Conservation (phyloP, 129 eudicot genomes). For the Saussurea involucrata region DNA sequence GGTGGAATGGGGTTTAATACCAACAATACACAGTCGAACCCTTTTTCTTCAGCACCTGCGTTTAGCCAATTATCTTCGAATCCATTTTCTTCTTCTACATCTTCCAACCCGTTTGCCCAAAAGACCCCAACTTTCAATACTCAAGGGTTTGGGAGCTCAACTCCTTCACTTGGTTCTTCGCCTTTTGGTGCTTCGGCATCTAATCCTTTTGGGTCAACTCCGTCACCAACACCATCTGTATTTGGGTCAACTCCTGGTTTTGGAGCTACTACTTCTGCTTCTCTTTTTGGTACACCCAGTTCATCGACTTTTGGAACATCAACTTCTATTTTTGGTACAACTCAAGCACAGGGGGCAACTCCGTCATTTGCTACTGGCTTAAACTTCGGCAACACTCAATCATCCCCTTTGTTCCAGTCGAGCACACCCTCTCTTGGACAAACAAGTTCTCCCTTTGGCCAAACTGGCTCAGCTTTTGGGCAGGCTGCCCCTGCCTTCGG, state of each 20-base stretch:
- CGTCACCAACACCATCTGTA: slow-evolving; percentile 56
- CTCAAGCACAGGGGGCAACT: slow-evolving; percentile 56
- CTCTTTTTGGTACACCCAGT: slow-evolving; percentile 58
- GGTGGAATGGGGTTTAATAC: slow-evolving; percentile 54
- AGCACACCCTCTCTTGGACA: slow-evolving; percentile 73
- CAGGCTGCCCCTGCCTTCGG: slow-evolving; percentile 58
- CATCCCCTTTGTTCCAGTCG: slow-evolving; percentile 81
- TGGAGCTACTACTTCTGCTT: slow-evolving; percentile 47
- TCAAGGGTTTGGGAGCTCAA: slow-evolving; percentile 60
- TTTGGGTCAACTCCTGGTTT: slow-evolving; percentile 58
- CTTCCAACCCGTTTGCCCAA: slow-evolving; percentile 72
- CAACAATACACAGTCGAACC: slow-evolving; percentile 42
- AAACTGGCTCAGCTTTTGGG: slow-evolving; percentile 56
- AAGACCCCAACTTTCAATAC: slow-evolving; percentile 52
- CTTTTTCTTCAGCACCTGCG: slow-evolving; percentile 56
- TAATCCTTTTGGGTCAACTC: slow-evolving; percentile 64
- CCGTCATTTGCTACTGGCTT: slow-evolving; percentile 56
- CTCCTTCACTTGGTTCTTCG: slow-evolving; percentile 65
- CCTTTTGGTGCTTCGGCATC: slow-evolving; percentile 52
- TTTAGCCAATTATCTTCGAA: slow-evolving; percentile 68
- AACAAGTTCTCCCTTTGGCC: slow-evolving; percentile 67
- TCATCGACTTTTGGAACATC: slow-evolving; percentile 63
- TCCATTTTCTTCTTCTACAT: slow-evolving; percentile 61
- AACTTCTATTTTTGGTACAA: slow-evolving; percentile 57
- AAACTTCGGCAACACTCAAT: slow-evolving; percentile 69